Conservation (phyloP, 176 grass and related monocot genomes). For the Musa itinerans region DNA sequence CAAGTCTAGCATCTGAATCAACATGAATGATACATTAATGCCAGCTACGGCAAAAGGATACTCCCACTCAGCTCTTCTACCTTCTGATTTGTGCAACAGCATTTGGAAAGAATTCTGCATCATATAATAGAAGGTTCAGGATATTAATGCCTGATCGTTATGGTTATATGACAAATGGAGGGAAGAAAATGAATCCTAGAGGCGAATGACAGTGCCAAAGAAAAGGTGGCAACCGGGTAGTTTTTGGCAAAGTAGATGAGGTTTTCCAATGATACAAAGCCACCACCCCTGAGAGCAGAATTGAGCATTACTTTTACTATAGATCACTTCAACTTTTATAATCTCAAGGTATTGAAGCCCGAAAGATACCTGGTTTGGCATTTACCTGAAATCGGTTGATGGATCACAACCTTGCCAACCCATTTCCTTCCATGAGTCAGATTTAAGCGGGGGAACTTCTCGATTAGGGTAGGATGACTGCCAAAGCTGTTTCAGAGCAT, state of each 20-base stretch:
- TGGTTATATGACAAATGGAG: conserved; percentile 4
- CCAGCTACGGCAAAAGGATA: conserved; percentile 97
- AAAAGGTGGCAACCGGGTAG: conserved; percentile 51
- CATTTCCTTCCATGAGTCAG: conserved; percentile 97
- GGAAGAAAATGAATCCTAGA: not conserved
- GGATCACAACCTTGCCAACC: conserved; percentile 97
- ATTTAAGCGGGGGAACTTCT: conserved; percentile 71
- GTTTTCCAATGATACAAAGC: conserved; percentile 80
- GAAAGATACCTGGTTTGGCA: not conserved
- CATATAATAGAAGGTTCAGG: not conserved
- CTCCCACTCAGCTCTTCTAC: conserved; percentile 81
- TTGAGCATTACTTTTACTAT: not conserved
- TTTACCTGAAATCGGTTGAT: conserved; percentile 91
- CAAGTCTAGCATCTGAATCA: conserved; percentile 86
- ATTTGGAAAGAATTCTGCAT: conserved; percentile 60
- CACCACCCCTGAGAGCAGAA: conserved; percentile 52
- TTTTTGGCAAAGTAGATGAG: conserved; percentile 87
- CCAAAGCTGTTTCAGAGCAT: conserved; percentile 87
- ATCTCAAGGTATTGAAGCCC: too few relatives aligned
- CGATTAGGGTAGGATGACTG: conserved; percentile 57
- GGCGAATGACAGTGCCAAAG: not conserved
- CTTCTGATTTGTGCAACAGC: conserved; percentile 71
- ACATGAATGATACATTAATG: conserved; percentile 90
- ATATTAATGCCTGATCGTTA: not conserved
- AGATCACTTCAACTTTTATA: not conserved